Conservation (phyloP, 2,329 filamentous ascomycete species). For the Zarea fungicola region DNA sequence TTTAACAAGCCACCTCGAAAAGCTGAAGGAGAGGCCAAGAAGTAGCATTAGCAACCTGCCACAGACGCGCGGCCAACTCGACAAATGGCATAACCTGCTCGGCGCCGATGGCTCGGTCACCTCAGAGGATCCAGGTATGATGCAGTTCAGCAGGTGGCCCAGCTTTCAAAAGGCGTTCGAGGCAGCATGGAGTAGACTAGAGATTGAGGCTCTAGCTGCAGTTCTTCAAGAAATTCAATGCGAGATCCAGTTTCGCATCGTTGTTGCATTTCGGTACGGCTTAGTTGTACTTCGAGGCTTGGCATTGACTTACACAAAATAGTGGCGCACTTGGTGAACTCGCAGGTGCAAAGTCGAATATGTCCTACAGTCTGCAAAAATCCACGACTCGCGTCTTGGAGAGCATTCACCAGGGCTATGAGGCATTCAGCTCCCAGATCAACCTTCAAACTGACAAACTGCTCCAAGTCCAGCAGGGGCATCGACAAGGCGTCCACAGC, state of each 20-base stretch:
- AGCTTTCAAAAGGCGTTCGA: neutral
- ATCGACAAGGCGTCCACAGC: neutral
- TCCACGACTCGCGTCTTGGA: neutral
- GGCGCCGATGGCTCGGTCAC: neutral
- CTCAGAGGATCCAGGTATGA: neutral
- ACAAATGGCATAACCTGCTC: neutral
- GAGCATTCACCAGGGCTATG: neutral
- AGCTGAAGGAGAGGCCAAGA: neutral
- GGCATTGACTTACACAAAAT: neutral
- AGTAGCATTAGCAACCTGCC: neutral
- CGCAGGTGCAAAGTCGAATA: neutral
- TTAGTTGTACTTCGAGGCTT: neutral
- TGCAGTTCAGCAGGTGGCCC: conserved; percentile 8
- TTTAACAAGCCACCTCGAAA: neutral
- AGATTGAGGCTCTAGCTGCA: conserved; percentile 1
- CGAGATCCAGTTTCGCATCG: neutral
- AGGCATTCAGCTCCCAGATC: neutral
- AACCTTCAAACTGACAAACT: neutral
- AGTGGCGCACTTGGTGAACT: neutral
- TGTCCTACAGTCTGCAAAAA: neutral
- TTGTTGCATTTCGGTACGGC: conserved; percentile 2
- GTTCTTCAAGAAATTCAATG: neutral
- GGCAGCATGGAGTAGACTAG: neutral
- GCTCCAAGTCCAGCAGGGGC: neutral
- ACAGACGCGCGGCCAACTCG: neutral